Base-by-base conservation (phyloP, 176 grass and related monocot genomes). In the Oryza officinalis region DNA sequence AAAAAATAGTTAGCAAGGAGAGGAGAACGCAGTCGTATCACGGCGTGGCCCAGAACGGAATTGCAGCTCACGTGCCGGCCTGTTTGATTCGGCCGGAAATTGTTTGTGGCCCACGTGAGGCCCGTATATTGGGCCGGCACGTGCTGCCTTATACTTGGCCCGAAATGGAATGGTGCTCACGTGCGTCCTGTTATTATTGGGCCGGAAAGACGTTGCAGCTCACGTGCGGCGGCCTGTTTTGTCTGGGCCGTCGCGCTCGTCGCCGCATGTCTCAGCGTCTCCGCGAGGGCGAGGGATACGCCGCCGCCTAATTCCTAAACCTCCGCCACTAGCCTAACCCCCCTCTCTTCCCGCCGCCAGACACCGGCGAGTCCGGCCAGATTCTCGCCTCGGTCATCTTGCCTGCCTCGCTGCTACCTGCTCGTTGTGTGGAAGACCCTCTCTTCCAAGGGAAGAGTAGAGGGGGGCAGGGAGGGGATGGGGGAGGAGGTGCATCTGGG, bases 401-500 rank as follows among this genome's bases (percentile, higher is more conserved):
- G 74, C 68, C 25, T 83, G 0, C 37, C 37, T 10, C 25, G 26
- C 47, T 22, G 27, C 31, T 49, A 3, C 79, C 40, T 18, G 7
- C 30, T 6, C 27, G 8, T 17, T 54, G 41, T 22, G 9, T 1
- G 23, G 0, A 6, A 86, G 11, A 47, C 49, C 30, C 20, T 27
- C 18, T 69, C n/a, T 37, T 20, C 23, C 20, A 40, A 77, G 26
- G 26, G 45, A 64, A 28, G 26, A 63, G 4, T 9, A 50, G 6
- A 1, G 17, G 63, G 1, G 4, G 14, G n/a, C 33, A 6, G 20
- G 27, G 1, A 4, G 5, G 49, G 44, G 65, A 94, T 94, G 95
- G 69, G 26, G 30, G 87, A 95, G 15, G 81, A 88, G 79, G 80
- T 85, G 20, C 89, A 89, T 73, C 80, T 98, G 38, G 96, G 91